Evolutionary conservation across 768 basidiomycete genomes (phyloP).

Genomic region (Udeniomyces megalosporus): DNA sequence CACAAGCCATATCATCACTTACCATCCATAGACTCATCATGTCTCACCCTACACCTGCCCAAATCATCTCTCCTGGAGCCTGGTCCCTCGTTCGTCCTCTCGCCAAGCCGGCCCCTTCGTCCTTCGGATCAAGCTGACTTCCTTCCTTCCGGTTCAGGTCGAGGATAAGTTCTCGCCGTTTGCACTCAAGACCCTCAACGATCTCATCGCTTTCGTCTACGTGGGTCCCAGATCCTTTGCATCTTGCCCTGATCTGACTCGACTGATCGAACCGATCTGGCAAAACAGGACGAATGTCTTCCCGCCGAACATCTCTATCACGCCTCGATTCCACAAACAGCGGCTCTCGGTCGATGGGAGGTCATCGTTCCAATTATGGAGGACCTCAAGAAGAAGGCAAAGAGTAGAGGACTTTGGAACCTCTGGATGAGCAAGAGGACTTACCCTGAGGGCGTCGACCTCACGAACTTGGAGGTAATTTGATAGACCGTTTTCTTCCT

Average conservation of each 20-base stretch:
- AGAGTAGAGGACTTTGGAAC: conserved; percentile 85
- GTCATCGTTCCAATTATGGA: conserved; percentile 63
- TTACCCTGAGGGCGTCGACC: conserved; percentile 56
- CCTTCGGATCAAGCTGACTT: conserved; percentile 15
- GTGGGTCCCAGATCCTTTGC: conserved; percentile 31
- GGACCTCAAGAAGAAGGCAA: conserved; percentile 74
- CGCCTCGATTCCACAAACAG: conserved; percentile 60
- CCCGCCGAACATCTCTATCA: conserved; percentile 64
- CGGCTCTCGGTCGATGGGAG: conserved; percentile 58
- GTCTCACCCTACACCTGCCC: background rate
- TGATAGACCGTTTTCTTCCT: background rate
- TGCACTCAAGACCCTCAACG: conserved; percentile 71
- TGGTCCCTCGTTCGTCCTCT: conserved; percentile 61
- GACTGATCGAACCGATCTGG: background rate
- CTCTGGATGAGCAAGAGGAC: conserved; percentile 69
- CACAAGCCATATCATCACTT: background rate
- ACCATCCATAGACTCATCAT: background rate
- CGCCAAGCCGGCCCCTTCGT: conserved; percentile 5
- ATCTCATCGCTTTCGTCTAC: conserved; percentile 69
- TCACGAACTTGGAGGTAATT: conserved; percentile 79
- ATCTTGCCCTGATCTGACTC: background rate
- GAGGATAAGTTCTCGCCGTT: conserved; percentile 85
- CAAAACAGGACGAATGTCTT: conserved; percentile 60
- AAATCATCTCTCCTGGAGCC: conserved; percentile 60
- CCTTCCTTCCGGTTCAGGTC: conserved; percentile 19